Evolutionary conservation across 2,329 filamentous ascomycete species (phyloP).

Genomic region (Cladosporium sp.): DNA sequence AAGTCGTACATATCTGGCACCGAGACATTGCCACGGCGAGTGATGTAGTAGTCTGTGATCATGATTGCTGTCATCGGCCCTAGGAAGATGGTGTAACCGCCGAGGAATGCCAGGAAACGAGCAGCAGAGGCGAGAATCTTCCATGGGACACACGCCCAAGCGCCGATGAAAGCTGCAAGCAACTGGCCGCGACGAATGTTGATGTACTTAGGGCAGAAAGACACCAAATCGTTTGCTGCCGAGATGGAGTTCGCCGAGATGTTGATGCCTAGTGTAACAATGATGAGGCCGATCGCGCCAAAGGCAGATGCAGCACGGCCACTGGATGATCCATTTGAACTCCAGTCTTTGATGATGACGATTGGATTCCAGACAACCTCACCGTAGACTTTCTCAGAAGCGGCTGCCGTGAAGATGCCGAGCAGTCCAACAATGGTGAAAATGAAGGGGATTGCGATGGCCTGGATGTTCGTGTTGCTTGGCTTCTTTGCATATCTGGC

Average conservation of each 20-base stretch:
- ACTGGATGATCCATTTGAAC: constrained; percentile 27
- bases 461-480: constrained; percentile 37
- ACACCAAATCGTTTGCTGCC: constrained; percentile 56
- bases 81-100: constrained; percentile 66
- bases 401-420: constrained; percentile 61
- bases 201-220: constrained; percentile 55
- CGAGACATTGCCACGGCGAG: constrained; percentile 53
- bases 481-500: constrained; percentile 38
- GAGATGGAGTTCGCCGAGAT: constrained; percentile 56
- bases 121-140: constrained; percentile 40
- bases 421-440: constrained; percentile 54
- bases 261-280: constrained; percentile 55
- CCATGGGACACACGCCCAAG: constrained; percentile 44
- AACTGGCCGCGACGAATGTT: constrained; percentile 45
- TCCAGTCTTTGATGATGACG: constrained; percentile 41
- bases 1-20: constrained; percentile 56
- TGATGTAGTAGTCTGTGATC: constrained; percentile 57
- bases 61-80: constrained; percentile 65
- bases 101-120: constrained; percentile 53
- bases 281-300: constrained; percentile 49
- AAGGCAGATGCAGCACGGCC: constrained; percentile 34
- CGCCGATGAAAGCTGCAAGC: constrained; percentile 41
- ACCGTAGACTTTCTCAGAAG: constrained; percentile 55
- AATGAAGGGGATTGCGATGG: constrained; percentile 48
- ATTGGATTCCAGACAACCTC: constrained; percentile 42